A percentile compares a stretch with the other conserved stretches of the same genome.
Evolutionary conservation across 1,284 basidiomycete genomes (phyloP).

Genomic region (Flammula alnicola): DNA sequence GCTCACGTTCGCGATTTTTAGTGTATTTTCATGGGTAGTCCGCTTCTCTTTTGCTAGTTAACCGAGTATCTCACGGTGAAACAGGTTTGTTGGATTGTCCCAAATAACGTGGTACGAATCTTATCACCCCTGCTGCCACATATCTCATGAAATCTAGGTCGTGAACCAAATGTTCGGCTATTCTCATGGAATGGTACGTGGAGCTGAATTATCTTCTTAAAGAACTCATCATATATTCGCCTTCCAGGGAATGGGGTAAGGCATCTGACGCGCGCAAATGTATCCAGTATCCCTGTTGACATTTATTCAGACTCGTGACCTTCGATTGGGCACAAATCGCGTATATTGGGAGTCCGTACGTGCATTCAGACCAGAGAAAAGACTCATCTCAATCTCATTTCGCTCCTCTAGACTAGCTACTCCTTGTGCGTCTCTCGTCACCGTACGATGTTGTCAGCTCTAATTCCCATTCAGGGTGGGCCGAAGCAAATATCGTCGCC

Average conservation of each 20-base stretch:
- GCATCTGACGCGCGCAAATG: background rate
- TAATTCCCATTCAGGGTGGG: slow-evolving; percentile 65
- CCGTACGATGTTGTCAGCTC: too few relatives aligned
- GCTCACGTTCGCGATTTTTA: background rate
- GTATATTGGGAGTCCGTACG: slow-evolving; percentile 60
- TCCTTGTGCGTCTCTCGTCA: slow-evolving; percentile 37
- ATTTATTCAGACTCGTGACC: slow-evolving; percentile 66
- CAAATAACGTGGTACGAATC: slow-evolving; percentile 63
- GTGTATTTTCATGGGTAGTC: background rate
- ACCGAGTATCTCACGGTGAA: slow-evolving; percentile 27
- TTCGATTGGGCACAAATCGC: slow-evolving; percentile 64
- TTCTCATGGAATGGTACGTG: slow-evolving; percentile 8
- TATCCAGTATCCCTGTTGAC: slow-evolving; percentile 30
- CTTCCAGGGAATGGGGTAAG: background rate
- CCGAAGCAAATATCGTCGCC: slow-evolving; percentile 73
- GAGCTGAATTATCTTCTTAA: slow-evolving; percentile 46
- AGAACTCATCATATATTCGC: background rate
- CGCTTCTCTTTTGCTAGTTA: too few relatives aligned
- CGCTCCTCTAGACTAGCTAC: too few relatives aligned
- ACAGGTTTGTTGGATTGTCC: slow-evolving; percentile 55
- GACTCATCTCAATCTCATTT: too few relatives aligned
- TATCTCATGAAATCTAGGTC: too few relatives aligned
- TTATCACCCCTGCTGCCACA: too few relatives aligned
- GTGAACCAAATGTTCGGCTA: slow-evolving; percentile 80
- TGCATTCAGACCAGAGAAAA: too few relatives aligned